Evolutionary conservation across 805 yeast species (phyloP).

Genomic region (Candida sithepensis): DNA sequence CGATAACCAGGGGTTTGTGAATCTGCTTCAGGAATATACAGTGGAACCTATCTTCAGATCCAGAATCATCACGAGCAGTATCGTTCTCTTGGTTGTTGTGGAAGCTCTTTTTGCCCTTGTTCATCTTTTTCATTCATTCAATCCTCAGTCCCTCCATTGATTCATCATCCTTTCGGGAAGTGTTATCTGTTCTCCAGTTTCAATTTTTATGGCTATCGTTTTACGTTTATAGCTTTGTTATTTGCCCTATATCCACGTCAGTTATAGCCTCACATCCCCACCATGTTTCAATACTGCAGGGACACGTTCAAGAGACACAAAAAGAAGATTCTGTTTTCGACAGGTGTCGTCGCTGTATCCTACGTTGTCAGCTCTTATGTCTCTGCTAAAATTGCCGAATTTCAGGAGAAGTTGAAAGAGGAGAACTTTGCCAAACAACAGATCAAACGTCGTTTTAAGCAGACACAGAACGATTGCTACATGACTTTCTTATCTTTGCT

Average conservation of each 20-base stretch:
- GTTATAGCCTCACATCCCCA: too few species aligned
- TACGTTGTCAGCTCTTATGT: conserved; percentile 43
- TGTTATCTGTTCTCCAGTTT: too few species aligned
- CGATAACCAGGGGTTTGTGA: too few species aligned
- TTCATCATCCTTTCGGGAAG: too few species aligned
- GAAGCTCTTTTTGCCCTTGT: neutral
- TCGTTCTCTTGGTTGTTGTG: neutral
- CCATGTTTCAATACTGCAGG: conserved; percentile 32
- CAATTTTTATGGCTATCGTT: neutral
- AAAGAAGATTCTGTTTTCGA: conserved; percentile 39
- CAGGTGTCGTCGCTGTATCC: conserved; percentile 42
- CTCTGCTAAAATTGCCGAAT: conserved; percentile 41
- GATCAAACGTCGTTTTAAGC: conserved; percentile 78
- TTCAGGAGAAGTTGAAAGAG: conserved; percentile 49
- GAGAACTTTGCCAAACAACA: conserved; percentile 62
- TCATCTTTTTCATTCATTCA: neutral
- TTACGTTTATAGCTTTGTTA: too few species aligned
- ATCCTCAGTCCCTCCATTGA: too few species aligned
- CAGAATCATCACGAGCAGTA: neutral
- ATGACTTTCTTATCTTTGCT: conserved; percentile 78
- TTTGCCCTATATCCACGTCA: too few species aligned
- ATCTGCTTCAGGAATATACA: too few species aligned
- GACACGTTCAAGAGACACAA: conserved; percentile 42
- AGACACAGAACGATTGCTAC: conserved; percentile 87
- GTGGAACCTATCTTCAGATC: too few species aligned